Percentiles rank a stretch among this genome's conserved stretches.
phyloP scores from a whole-genome alignment of 345 rosid genomes.

The Brassica incana region DNA sequence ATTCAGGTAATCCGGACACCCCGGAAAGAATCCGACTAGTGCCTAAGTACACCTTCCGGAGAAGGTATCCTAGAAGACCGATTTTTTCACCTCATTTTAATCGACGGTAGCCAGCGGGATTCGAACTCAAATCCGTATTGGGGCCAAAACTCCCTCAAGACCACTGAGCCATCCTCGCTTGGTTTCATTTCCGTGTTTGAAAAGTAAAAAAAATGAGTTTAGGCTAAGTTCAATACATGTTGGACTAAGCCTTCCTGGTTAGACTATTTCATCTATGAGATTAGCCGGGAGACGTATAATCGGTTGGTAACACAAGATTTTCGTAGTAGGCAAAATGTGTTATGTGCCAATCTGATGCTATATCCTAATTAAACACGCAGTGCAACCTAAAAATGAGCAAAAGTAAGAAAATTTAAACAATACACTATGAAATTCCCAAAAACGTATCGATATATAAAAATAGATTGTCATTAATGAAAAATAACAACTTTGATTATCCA shows the following conservation, averaged over 20 bases:
- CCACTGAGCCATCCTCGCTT: no score
- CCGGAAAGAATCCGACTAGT: no score
- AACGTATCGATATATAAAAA: not conserved
- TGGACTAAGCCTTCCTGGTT: not conserved
- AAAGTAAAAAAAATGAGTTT: no score
- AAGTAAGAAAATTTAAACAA: not conserved
- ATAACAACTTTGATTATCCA: not conserved
- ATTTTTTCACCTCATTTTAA: no score
- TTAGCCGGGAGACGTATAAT: not conserved
- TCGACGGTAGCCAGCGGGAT: no score
- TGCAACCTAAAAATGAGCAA: not conserved
- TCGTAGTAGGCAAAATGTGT: not conserved
- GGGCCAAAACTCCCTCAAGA: no score
- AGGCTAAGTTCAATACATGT: no score
- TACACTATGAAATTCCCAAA: not conserved
- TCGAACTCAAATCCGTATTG: no score
- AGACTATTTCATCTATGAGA: not conserved
- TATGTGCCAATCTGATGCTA: not conserved
- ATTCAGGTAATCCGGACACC: no score
- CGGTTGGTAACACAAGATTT: not conserved
- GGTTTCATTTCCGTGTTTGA: not conserved
- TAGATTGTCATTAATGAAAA: not conserved
- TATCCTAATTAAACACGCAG: not conserved
- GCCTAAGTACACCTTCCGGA: no score
- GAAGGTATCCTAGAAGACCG: no score